Percentiles rank a stretch among this genome's conserved stretches.
These are phyloP conservation scores for Persicaria maculosa DNA, from an alignment of 148 eudicot species.

Conservation along the genomic window DNA sequence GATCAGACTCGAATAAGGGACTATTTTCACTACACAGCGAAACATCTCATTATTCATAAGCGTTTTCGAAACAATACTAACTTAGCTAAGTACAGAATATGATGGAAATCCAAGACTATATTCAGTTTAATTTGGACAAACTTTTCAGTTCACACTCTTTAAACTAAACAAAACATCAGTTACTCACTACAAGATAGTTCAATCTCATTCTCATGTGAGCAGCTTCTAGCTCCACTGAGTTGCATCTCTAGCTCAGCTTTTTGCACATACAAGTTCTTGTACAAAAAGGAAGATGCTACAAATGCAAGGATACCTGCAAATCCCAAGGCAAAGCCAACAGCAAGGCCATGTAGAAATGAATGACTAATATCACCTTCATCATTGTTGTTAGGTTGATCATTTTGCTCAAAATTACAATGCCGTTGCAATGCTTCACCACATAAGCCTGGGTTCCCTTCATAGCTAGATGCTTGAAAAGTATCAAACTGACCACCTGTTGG, in stretches of 20 bases:
- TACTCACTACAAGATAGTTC: neutral
- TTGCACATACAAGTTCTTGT: neutral
- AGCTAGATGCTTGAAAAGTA: slow-evolving; percentile 26
- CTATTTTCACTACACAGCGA: too few relatives aligned
- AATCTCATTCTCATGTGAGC: neutral
- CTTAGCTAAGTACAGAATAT: too few relatives aligned
- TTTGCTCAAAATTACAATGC: neutral
- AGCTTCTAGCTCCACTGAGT: neutral
- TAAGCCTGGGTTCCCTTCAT: slow-evolving; percentile 29
- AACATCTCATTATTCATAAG: too few relatives aligned
- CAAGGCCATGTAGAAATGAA: neutral
- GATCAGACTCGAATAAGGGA: too few relatives aligned
- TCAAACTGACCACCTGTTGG: slow-evolving; percentile 60
- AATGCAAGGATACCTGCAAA: neutral
- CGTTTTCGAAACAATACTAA: too few relatives aligned
- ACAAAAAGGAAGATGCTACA: neutral
- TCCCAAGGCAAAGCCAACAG: neutral
- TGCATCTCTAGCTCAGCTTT: neutral
- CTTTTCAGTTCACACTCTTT: neutral
- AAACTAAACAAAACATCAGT: too few relatives aligned
- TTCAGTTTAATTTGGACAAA: neutral
- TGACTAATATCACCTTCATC: neutral
- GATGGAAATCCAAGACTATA: too few relatives aligned
- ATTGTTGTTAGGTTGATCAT: neutral
- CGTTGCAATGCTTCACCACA: slow-evolving; percentile 20